A percentile compares a stretch with the other conserved stretches of the same genome.
phyloP scores from a whole-genome alignment of 2,329 filamentous ascomycete genomes.

The Epichloe uncinata region DNA sequence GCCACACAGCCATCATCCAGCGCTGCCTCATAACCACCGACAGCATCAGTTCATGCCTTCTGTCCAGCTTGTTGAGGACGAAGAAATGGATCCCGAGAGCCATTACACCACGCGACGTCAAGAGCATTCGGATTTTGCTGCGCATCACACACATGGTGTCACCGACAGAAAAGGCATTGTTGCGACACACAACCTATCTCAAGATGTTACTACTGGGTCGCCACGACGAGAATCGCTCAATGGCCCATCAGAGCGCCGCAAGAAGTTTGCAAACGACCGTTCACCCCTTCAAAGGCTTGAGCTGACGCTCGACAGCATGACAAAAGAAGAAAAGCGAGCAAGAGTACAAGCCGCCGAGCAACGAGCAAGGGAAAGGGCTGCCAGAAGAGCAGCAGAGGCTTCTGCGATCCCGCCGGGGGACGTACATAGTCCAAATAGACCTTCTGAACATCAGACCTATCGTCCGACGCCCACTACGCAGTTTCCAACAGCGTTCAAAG shows the following conservation, averaged over 20 bases:
- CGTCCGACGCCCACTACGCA: not conserved
- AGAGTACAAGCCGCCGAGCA: slow-evolving; percentile 72
- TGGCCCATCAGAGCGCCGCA: slow-evolving; percentile 31
- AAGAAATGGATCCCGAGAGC: slow-evolving; percentile 15
- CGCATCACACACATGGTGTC: slow-evolving; percentile 11
- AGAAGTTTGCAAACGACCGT: slow-evolving; percentile 61
- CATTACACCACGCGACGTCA: slow-evolving; percentile 12
- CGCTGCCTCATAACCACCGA: slow-evolving; percentile 12
- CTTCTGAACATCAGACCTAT: not conserved
- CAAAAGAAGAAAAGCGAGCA: slow-evolving; percentile 88
- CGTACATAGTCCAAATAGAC: slow-evolving; percentile 12
- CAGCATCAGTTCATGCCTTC: not conserved
- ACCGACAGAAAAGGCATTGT: slow-evolving; percentile 11
- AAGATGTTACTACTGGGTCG: slow-evolving; percentile 13
- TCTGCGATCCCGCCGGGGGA: slow-evolving; percentile 10
- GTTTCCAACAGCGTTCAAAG: not conserved
- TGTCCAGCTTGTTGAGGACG: slow-evolving; percentile 1
- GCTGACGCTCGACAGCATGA: slow-evolving; percentile 79
- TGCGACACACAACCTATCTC: slow-evolving; percentile 5
- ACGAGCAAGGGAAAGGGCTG: slow-evolving; percentile 49
- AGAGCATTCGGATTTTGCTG: not conserved
- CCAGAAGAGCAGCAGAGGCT: slow-evolving; percentile 21
- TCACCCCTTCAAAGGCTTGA: slow-evolving; percentile 92
- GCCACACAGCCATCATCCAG: slow-evolving; percentile 23
- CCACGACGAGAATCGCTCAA: slow-evolving; percentile 25